Conservation (phyloP, 176 grass and related monocot species). For the Echinochloa phyllopogon region DNA sequence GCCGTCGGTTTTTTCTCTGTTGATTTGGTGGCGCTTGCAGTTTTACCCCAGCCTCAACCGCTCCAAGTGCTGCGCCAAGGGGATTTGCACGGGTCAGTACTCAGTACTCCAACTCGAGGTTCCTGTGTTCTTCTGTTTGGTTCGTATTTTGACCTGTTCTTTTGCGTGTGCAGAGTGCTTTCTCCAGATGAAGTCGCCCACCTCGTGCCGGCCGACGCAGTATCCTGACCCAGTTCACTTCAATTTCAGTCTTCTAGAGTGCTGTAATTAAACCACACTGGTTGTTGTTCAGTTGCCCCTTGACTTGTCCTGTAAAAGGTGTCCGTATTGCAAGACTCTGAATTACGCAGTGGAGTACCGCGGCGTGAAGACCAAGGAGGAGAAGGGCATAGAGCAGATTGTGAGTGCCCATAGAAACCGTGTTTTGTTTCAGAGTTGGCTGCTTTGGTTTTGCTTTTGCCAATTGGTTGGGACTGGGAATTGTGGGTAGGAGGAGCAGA, state of each 20-base stretch:
- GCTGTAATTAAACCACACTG: neutral
- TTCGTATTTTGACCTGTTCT: constrained; percentile 18
- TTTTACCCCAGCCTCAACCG: constrained; percentile 85
- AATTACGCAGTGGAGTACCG: constrained; percentile 90
- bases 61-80: constrained; percentile 91
- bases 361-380: constrained; percentile 81
- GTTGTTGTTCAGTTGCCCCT: constrained; percentile 30
- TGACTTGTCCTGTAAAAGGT: constrained; percentile 55
- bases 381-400: constrained; percentile 88
- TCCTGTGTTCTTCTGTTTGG: neutral
- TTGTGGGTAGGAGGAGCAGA: constrained; percentile 83
- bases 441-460: neutral
- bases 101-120: neutral
- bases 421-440: neutral
- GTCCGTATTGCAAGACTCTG: constrained; percentile 88
- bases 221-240: constrained; percentile 60
- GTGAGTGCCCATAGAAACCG: constrained; percentile 48
- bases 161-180: constrained; percentile 77
- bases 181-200: constrained; percentile 88
- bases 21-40: constrained; percentile 35
- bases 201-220: constrained; percentile 65
- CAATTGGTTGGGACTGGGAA: neutral
- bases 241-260: neutral
- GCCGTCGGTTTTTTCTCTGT: neutral
- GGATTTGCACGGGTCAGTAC: constrained; percentile 88